Evolutionary conservation across 202 grass and related monocot species (phyloP).

Genomic region (Zizania palustris): DNA sequence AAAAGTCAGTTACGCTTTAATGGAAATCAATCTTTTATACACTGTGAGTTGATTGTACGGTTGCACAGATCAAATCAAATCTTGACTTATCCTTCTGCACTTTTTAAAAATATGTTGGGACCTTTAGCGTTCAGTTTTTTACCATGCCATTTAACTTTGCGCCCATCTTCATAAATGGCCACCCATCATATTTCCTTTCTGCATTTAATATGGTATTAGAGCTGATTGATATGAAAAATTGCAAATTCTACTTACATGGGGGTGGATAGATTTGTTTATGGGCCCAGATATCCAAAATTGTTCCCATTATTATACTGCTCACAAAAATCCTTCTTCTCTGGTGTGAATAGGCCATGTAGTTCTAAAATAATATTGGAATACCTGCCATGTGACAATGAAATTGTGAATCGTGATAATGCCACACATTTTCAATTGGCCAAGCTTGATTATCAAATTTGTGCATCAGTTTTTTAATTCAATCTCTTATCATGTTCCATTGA

Average conservation of each 20-base stretch:
- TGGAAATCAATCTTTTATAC: background rate
- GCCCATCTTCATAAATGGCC: background rate
- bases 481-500: background rate
- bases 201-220: background rate
- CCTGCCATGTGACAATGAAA: background rate
- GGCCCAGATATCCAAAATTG: background rate
- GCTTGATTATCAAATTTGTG: slow-evolving; percentile 2
- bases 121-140: background rate
- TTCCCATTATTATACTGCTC: background rate
- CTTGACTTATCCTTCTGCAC: slow-evolving; percentile 4
- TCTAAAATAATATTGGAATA: background rate
- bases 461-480: background rate
- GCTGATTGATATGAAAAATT: slow-evolving; percentile 1
- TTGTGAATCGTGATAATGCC: background rate
- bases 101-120: background rate
- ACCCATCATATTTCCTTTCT: background rate
- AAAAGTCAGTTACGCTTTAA: slow-evolving; percentile 7
- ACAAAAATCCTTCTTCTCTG: background rate
- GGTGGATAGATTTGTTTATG: background rate
- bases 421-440: background rate
- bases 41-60: background rate
- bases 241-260: background rate
- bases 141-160: slow-evolving; percentile 4
- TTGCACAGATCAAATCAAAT: background rate
- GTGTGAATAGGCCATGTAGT: background rate